A percentile compares a stretch with the other conserved stretches of the same genome.
Evolutionary conservation across 2,329 filamentous ascomycete species (phyloP).

Genomic region (Neofusicoccum parvum): DNA sequence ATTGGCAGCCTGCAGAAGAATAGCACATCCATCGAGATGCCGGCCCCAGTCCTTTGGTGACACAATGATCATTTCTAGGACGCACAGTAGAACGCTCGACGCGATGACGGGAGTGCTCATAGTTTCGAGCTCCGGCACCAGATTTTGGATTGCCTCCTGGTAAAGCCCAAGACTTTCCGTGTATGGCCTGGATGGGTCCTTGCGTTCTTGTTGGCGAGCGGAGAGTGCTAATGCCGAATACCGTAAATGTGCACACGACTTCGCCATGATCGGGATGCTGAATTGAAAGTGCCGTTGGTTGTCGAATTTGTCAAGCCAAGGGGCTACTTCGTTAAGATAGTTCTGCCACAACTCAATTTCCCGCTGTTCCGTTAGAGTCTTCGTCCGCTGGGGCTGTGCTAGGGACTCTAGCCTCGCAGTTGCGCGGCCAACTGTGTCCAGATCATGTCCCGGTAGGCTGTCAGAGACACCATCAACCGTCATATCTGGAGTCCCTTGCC

Average conservation of each 20-base stretch:
- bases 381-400: not conserved
- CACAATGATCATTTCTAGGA: slow-evolving; percentile 54
- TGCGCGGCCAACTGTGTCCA: not conserved
- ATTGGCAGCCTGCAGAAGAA: slow-evolving; percentile 53
- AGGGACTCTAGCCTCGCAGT: slow-evolving; percentile 15
- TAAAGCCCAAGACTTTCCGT: slow-evolving; percentile 57
- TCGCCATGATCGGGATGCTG: slow-evolving; percentile 54
- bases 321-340: slow-evolving; percentile 56
- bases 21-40: slow-evolving; percentile 60
- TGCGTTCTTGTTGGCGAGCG: slow-evolving; percentile 58
- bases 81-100: slow-evolving; percentile 51
- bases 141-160: slow-evolving; percentile 55
- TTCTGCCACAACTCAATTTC: slow-evolving; percentile 33
- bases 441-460: not conserved
- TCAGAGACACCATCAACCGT: not conserved
- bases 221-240: slow-evolving; percentile 59
- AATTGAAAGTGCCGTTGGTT: slow-evolving; percentile 55
- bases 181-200: slow-evolving; percentile 47
- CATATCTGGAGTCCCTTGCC: slow-evolving; percentile 23
- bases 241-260: slow-evolving; percentile 51
- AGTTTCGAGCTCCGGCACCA: slow-evolving; percentile 47
- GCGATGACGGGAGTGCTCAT: slow-evolving; percentile 51
- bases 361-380: slow-evolving; percentile 22
- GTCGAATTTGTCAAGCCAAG: slow-evolving; percentile 62
- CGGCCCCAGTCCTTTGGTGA: slow-evolving; percentile 55